These are phyloP conservation scores for Grosmannia clavigera DNA, from an alignment of 2,329 filamentous ascomycete species.

Conservation along the genomic window DNA sequence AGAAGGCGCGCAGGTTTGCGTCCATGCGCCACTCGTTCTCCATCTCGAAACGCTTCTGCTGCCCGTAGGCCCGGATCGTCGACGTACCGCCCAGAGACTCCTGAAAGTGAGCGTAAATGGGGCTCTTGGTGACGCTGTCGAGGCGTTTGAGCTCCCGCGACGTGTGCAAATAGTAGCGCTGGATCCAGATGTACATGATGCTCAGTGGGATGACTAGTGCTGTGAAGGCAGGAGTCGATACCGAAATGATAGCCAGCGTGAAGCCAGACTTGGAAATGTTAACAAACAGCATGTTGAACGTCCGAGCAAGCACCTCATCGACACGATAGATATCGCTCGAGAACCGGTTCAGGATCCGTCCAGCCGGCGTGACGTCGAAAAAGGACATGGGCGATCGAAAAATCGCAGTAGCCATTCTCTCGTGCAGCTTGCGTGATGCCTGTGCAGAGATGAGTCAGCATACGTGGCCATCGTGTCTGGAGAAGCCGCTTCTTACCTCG, in stretches of 20 bases:
- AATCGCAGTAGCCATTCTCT: conserved; percentile 93
- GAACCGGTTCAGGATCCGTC: conserved; percentile 93
- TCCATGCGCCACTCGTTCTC: conserved; percentile 98
- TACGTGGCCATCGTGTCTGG: neutral
- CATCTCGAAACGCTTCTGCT: conserved; percentile 72
- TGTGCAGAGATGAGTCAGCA: conserved; percentile 18
- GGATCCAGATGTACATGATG: conserved; percentile 79
- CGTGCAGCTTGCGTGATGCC: conserved; percentile 91
- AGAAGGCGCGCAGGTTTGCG: conserved; percentile 86
- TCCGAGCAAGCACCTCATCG: conserved; percentile 87
- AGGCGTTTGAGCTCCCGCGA: conserved; percentile 93
- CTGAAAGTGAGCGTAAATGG: conserved; percentile 97
- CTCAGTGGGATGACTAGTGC: conserved; percentile 70
- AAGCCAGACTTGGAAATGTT: conserved; percentile 66
- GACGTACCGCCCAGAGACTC: conserved; percentile 89
- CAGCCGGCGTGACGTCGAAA: conserved; percentile 92
- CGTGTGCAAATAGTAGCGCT: conserved; percentile 91
- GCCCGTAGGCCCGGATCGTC: conserved; percentile 89
- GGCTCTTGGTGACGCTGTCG: conserved; percentile 88
- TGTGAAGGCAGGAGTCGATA: conserved; percentile 68
- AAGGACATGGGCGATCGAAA: conserved; percentile 98
- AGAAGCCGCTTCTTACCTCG: conserved; percentile 44
- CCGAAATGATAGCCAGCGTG: conserved; percentile 75
- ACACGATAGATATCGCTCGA: conserved; percentile 75
- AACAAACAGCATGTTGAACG: conserved; percentile 92